Evolutionary conservation across 1,139 yeast genomes (phyloP).

Genomic region (Hanseniaspora uvarum): DNA sequence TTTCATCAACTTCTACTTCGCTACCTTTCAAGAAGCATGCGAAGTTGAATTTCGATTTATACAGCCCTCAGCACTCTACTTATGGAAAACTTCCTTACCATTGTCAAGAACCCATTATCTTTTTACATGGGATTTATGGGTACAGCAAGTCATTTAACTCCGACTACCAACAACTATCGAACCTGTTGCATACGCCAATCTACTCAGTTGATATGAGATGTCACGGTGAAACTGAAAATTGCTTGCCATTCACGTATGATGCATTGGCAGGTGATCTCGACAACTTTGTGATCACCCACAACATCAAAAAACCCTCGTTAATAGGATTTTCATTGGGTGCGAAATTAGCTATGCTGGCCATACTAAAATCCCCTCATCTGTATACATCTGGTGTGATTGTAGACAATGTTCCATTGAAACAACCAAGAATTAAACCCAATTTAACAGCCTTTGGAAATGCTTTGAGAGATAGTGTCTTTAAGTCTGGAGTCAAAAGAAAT

Average conservation of each 20-base stretch:
- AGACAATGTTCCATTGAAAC: constrained; percentile 27
- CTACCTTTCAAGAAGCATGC: not conserved
- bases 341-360: constrained; percentile 26
- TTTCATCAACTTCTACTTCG: not conserved
- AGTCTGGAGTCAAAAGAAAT: not conserved
- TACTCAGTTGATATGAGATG: constrained; percentile 43
- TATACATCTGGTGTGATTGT: constrained; percentile 26
- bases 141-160: constrained; percentile 24
- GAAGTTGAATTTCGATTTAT: not conserved
- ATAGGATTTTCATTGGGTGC: constrained; percentile 31
- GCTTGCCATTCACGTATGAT: constrained; percentile 38
- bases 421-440: constrained; percentile 4
- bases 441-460: not conserved
- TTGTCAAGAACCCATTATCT: constrained; percentile 21
- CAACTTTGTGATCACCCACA: constrained; percentile 23
- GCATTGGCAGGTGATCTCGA: constrained; percentile 39
- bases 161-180: constrained; percentile 29
- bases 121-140: constrained; percentile 30
- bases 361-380: constrained; percentile 21
- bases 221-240: constrained; percentile 43
- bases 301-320: constrained; percentile 22
- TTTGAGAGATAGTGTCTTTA: not conserved
- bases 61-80: not conserved
- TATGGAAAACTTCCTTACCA: not conserved
- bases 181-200: constrained; percentile 29